Percentiles rank a stretch among this genome's conserved stretches.
These are phyloP conservation scores for Apostasia ramifera DNA, from an alignment of 106 monocot genomes.

Conservation along the genomic window DNA sequence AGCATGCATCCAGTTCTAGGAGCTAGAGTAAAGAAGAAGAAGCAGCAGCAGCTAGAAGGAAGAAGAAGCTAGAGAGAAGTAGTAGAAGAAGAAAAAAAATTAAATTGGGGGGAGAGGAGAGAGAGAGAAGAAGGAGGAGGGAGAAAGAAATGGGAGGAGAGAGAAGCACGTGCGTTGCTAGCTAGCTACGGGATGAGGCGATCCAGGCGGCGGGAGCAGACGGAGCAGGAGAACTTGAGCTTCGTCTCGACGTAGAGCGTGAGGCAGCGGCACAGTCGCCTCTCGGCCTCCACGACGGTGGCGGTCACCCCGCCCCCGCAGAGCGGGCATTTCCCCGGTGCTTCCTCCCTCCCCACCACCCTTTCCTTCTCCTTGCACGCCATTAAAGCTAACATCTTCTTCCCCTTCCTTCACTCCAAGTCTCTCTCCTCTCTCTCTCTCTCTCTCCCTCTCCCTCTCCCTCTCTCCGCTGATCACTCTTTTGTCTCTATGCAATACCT, in stretches of 20 bases:
- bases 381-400: background rate
- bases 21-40: too few relatives aligned
- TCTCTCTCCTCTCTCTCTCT: slow-evolving; percentile 7
- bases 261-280: slow-evolving; percentile 37
- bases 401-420: slow-evolving; percentile 4
- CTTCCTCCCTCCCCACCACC: slow-evolving; percentile 38
- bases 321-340: slow-evolving; percentile 54
- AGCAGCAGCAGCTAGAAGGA: too few relatives aligned
- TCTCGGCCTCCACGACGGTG: slow-evolving; percentile 32
- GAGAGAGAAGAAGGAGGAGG: too few relatives aligned
- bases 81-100: too few relatives aligned
- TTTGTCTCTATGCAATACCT: background rate
- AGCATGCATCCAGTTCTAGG: too few relatives aligned
- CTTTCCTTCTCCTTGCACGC: slow-evolving; percentile 29
- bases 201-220: slow-evolving; percentile 38
- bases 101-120: too few relatives aligned
- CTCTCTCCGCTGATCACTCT: too few relatives aligned
- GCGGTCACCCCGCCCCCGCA: slow-evolving; percentile 46
- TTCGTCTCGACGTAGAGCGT: slow-evolving; percentile 46
- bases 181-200: background rate
- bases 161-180: too few relatives aligned
- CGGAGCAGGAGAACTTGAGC: slow-evolving; percentile 40
- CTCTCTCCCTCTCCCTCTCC: too few relatives aligned
- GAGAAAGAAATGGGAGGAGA: too few relatives aligned
- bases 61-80: too few relatives aligned